These are phyloP conservation scores for Thymus mandschuricus DNA, from an alignment of 257 asterid species.

Conservation along the genomic window DNA sequence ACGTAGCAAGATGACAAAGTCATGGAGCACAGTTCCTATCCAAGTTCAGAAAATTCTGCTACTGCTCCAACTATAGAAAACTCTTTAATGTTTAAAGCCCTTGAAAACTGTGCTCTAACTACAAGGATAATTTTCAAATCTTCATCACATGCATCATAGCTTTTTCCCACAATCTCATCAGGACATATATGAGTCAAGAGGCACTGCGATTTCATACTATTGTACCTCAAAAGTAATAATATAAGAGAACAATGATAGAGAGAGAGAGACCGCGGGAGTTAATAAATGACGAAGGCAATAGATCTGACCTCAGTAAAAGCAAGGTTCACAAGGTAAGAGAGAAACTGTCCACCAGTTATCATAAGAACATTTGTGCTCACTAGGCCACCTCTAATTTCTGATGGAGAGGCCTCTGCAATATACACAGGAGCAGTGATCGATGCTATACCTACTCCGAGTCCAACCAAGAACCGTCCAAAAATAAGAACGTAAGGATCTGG, in stretches of 20 bases:
- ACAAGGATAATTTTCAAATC: background rate
- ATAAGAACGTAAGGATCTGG: conserved; percentile 84
- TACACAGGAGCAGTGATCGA: conserved; percentile 97
- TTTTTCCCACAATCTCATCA: conserved; percentile 11
- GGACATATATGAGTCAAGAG: background rate
- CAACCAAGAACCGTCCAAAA: conserved; percentile 77
- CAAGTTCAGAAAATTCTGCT: conserved; percentile 4
- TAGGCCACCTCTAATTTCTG: conserved; percentile 93
- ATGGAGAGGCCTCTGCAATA: conserved; percentile 93
- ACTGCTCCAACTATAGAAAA: conserved; percentile 5
- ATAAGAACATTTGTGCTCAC: conserved; percentile 95
- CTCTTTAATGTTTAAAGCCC: conserved; percentile 10
- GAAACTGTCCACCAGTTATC: conserved; percentile 97
- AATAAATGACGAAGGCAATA: conserved; percentile 20
- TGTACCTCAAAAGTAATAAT: conserved; percentile 3
- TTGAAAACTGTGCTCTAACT: conserved; percentile 2
- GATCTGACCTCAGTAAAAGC: conserved; percentile 89
- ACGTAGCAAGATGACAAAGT: background rate
- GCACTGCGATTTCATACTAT: background rate
- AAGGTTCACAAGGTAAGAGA: conserved; percentile 95
- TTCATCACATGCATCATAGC: conserved; percentile 7
- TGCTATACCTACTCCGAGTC: conserved; percentile 93
- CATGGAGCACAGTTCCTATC: background rate
- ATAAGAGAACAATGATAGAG: conserved; percentile 10
- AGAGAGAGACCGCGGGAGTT: conserved; percentile 1